phyloP scores from a whole-genome alignment of 345 rosid species.

The Kandelia obovata region DNA sequence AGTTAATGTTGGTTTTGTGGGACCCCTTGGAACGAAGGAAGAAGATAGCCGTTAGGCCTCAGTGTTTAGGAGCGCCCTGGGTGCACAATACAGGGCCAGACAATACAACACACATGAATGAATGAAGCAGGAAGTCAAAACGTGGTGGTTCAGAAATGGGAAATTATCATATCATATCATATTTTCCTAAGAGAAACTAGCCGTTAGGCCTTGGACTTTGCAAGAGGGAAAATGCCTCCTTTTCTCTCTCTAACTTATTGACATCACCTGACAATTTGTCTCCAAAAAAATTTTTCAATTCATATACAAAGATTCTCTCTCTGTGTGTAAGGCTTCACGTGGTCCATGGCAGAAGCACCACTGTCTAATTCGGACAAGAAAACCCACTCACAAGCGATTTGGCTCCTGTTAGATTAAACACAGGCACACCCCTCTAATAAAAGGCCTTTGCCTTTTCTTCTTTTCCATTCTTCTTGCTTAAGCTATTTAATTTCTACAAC shows the following conservation, averaged over 20 bases:
- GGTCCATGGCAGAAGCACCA: slow-evolving; percentile 22
- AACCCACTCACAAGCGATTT: slow-evolving; percentile 25
- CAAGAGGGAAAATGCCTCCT: not conserved
- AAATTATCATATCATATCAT: not conserved
- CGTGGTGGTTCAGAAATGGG: slow-evolving; percentile 1
- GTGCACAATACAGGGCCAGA: slow-evolving; percentile 13
- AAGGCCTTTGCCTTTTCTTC: not conserved
- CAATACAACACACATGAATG: not conserved
- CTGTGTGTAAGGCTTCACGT: slow-evolving; percentile 41
- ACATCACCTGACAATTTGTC: slow-evolving; percentile 23
- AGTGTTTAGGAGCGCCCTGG: not conserved
- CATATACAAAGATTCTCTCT: slow-evolving; percentile 34
- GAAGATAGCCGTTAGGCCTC: slow-evolving; percentile 17
- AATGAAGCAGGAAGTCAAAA: not conserved
- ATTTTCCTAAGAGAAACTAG: slow-evolving; percentile 11
- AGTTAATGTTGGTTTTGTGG: not conserved
- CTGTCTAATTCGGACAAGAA: slow-evolving; percentile 35
- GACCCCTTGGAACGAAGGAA: not conserved
- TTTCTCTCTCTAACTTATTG: slow-evolving; percentile 15
- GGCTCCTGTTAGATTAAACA: slow-evolving; percentile 30
- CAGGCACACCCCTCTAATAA: not conserved
- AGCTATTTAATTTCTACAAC: not conserved
- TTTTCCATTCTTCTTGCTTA: not conserved
- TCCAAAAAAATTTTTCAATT: slow-evolving; percentile 21
- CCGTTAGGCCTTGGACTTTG: slow-evolving; percentile 10